Conservation (phyloP, 306 rosid species). For the Begonia masoniana region DNA sequence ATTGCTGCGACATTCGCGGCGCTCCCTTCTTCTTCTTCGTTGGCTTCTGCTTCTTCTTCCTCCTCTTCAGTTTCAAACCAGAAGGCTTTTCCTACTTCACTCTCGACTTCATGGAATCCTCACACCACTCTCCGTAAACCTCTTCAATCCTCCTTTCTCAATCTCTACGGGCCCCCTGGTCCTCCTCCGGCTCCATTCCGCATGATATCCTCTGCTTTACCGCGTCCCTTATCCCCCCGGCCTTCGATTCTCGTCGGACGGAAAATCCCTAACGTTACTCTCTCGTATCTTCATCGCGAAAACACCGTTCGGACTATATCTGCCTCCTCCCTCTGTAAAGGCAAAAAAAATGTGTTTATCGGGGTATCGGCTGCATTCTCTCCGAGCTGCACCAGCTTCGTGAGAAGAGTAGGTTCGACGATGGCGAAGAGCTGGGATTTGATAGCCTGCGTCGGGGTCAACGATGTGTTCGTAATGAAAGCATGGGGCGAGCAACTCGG, state of each 20-base stretch:
- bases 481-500: conserved; percentile 17
- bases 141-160: conserved; percentile 7
- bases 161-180: conserved; percentile 17
- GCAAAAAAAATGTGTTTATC: conserved; percentile 5
- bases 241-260: conserved; percentile 1
- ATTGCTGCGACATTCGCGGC: conserved; percentile 22
- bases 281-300: conserved; percentile 6
- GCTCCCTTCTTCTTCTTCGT: conserved; percentile 4
- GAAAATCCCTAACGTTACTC: conserved; percentile 9
- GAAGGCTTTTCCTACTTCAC: conserved; percentile 2
- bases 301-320: conserved; percentile 8
- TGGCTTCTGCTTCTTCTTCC: conserved; percentile 2
- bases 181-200: conserved; percentile 8
- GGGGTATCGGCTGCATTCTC: conserved; percentile 14
- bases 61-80: conserved; percentile 6
- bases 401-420: conserved; percentile 1
- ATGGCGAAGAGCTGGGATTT: conserved; percentile 7
- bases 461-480: conserved; percentile 13
- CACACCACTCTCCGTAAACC: conserved; percentile 4
- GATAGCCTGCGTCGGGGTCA: conserved; percentile 12
- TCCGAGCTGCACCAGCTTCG: conserved; percentile 8
- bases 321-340: conserved; percentile 12
- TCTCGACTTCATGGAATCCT: conserved; percentile 7
- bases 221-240: not conserved
- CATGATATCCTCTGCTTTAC: conserved; percentile 1